A percentile compares a stretch with the other conserved stretches of the same genome.
Evolutionary conservation across 768 basidiomycete species (phyloP).

Genomic region (Clitopilus hobsonii): DNA sequence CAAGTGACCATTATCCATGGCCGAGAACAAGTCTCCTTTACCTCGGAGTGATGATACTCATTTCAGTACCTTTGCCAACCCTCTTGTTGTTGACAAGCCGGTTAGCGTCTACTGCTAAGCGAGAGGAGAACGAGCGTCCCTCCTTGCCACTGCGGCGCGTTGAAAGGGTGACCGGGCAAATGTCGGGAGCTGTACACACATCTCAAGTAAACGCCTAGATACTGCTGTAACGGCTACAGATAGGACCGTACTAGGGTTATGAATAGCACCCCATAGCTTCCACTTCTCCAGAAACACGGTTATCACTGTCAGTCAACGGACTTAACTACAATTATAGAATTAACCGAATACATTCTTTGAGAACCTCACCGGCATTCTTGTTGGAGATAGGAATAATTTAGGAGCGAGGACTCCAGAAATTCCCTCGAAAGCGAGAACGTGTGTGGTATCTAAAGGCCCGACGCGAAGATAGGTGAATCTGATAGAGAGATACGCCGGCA

Average conservation of each 20-base stretch:
- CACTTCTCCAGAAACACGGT: neutral
- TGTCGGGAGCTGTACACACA: neutral
- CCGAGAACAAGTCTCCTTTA: constrained; percentile 1
- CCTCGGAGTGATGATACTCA: neutral
- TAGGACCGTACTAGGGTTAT: too few relatives aligned
- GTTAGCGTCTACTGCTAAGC: neutral
- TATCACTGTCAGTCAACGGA: neutral
- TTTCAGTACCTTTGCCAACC: neutral
- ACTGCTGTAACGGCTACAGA: neutral
- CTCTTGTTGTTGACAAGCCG: neutral
- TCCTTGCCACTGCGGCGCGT: too few relatives aligned
- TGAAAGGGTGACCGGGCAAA: neutral
- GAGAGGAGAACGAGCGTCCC: neutral
- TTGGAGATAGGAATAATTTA: neutral
- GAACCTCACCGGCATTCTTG: too few relatives aligned
- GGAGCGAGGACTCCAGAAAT: neutral
- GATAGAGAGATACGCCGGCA: neutral
- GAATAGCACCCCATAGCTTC: neutral
- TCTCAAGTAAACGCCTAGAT: neutral
- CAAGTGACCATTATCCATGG: neutral
- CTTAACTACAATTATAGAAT: neutral
- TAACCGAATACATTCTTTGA: neutral
- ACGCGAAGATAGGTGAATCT: too few relatives aligned
- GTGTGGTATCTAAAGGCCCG: too few relatives aligned
- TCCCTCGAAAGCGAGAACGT: neutral